Base-by-base conservation (phyloP, 805 yeast species). In the Wickerhamiella parazyma region DNA sequence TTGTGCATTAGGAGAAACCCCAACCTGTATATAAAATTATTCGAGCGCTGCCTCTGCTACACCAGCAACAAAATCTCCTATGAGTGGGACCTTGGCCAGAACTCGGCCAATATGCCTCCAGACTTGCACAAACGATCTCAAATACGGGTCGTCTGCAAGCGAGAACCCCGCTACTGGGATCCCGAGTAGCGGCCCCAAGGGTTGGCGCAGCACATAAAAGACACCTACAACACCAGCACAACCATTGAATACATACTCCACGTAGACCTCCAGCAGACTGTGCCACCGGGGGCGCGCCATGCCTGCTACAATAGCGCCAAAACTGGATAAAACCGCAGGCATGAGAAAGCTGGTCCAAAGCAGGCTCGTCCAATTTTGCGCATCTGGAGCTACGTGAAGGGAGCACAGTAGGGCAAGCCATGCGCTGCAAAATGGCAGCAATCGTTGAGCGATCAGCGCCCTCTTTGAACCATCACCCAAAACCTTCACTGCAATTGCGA, bases 1-100 rank as follows among this genome's bases (percentile, higher is more conserved):
- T 91, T 45, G 79, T 79, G 43, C 75, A 78, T 47, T 86, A 24
- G 20, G 6, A 6, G 8, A 21, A 21, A 21, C 8, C 8, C 8
- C 8, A 12, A 28, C n/a, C n/a, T 28, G 14, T 28, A n/a, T n/a
- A 28, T 28, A 28, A 11, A 28, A 11, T 28, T 28, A 28, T 7
- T 28, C 31, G 31, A 28, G 16, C 6, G 14, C 12, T 11, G 29
- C 31, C 16, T 28, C 31, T 5, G 16, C 31, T 3, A 28, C 6
- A 7, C 31, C 31, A 7, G 31, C 12, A n/a, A 28, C 10, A 28
- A 28, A 28, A n/a, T 28, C 31, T 11, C 31, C 31, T 7, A 28
- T n/a, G 12, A 28, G 12, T 3, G 31, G 31, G 14, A 28, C 12
- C 8, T 16, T 7, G 6, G 14, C 16, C 3, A 28, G 4, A 3